Evolutionary conservation across 163 green algal species (phyloP).

Genomic region (Scenedesmus sp.): DNA sequence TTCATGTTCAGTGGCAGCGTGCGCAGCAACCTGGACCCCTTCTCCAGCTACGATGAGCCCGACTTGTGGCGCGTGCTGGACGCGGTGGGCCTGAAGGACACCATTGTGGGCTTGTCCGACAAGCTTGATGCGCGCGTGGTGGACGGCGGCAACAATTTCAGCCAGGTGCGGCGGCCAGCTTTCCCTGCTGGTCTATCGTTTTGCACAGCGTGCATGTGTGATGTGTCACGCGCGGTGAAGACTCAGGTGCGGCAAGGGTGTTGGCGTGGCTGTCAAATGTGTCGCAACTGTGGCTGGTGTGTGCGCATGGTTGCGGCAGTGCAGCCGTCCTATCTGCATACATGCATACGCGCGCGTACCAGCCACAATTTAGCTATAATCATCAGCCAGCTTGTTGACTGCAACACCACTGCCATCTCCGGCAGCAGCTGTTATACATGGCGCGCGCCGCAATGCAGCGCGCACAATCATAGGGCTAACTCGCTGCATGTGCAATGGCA

Average conservation of each 20-base stretch:
- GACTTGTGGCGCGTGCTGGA: conserved; percentile 90
- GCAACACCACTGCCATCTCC: too few relatives aligned
- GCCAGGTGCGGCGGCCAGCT: conserved; percentile 1
- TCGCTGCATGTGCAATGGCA: too few relatives aligned
- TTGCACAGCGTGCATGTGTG: neutral
- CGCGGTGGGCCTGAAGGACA: conserved; percentile 77
- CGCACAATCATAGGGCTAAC: too few relatives aligned
- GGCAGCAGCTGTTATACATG: too few relatives aligned
- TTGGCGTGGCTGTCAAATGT: neutral
- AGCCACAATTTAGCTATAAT: too few relatives aligned
- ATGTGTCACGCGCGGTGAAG: too few relatives aligned
- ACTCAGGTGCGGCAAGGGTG: neutral
- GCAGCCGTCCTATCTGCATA: too few relatives aligned
- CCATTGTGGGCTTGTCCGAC: conserved; percentile 42
- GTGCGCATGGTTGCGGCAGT: too few relatives aligned
- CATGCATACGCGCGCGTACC: too few relatives aligned
- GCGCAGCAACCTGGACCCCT: conserved; percentile 87
- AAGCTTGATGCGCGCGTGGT: conserved; percentile 73
- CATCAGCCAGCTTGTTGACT: too few relatives aligned
- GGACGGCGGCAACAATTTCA: conserved; percentile 93
- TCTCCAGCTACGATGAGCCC: conserved; percentile 74
- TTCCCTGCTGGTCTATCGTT: neutral
- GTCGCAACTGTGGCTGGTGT: neutral
- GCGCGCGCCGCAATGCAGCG: too few relatives aligned
- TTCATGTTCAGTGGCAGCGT: conserved; percentile 88